phyloP scores from a whole-genome alignment of 495 filamentous ascomycete species.

The Pyronema omphalodes region DNA sequence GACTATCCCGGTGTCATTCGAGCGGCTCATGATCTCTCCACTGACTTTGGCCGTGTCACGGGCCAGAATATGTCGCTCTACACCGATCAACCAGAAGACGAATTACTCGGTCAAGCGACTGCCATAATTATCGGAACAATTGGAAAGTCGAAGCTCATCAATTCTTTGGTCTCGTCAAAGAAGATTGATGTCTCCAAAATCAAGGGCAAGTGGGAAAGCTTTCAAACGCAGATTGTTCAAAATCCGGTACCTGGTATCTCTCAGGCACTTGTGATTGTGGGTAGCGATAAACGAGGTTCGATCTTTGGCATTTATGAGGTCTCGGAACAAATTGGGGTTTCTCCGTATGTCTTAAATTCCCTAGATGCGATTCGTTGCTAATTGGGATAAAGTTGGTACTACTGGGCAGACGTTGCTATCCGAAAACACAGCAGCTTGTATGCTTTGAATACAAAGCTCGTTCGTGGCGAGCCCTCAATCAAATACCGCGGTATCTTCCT shows the following conservation, averaged over 20 bases:
- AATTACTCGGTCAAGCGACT: conserved; percentile 29
- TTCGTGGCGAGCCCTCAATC: conserved; percentile 44
- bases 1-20: conserved; percentile 53
- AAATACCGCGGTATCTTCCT: conserved; percentile 66
- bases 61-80: conserved; percentile 40
- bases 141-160: conserved; percentile 42
- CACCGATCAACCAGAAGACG: conserved; percentile 26
- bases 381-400: conserved; percentile 36
- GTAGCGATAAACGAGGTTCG: conserved; percentile 46
- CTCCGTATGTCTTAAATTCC: conserved; percentile 26
- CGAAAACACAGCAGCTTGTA: conserved; percentile 37
- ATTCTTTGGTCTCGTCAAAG: conserved; percentile 32
- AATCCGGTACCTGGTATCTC: conserved; percentile 38
- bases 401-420: conserved; percentile 50
- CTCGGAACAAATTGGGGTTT: conserved; percentile 59
- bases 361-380: background rate
- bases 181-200: conserved; percentile 39
- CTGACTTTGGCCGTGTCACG: conserved; percentile 55
- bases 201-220: conserved; percentile 52
- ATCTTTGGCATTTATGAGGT: conserved; percentile 60
- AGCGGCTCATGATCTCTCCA: conserved; percentile 44
- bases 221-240: conserved; percentile 39
- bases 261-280: conserved; percentile 48
- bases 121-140: conserved; percentile 57
- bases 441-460: conserved; percentile 33